Conservation (phyloP, 2,329 filamentous ascomycete genomes). For the Phialocephala sp. region DNA sequence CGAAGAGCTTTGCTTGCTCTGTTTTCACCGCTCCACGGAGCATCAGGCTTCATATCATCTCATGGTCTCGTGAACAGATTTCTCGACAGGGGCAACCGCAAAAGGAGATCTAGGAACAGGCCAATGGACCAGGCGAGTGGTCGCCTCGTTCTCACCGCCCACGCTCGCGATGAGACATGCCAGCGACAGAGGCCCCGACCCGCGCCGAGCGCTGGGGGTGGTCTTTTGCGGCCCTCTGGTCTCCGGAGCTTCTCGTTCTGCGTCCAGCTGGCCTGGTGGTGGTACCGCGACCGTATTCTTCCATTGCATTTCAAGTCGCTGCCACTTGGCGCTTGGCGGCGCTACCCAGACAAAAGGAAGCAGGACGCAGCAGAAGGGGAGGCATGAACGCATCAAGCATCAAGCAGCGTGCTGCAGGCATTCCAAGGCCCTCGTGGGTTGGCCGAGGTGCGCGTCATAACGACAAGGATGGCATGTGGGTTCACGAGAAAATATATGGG, state of each 20-base stretch:
- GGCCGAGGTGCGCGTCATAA: conserved; percentile 8
- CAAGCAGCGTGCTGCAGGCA: conserved; percentile 3
- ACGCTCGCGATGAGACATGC: not conserved
- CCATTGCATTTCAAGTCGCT: not conserved
- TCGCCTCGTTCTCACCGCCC: conserved; percentile 6
- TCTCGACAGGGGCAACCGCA: conserved; percentile 16
- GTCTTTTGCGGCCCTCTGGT: not conserved
- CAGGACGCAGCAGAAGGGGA: not conserved
- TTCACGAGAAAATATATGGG: not conserved
- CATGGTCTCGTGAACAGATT: conserved; percentile 24
- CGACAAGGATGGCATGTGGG: not conserved
- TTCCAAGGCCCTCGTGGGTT: conserved; percentile 9
- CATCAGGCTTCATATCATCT: conserved; percentile 15
- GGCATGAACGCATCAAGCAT: not conserved
- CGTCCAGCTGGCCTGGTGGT: not conserved
- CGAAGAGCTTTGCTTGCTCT: not conserved
- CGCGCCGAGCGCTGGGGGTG: not conserved
- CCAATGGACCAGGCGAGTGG: not conserved
- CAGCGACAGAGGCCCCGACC: conserved; percentile 3
- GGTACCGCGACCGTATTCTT: not conserved
- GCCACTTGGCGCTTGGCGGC: not conserved
- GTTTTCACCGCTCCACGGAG: conserved; percentile 21
- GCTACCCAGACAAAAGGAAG: not conserved
- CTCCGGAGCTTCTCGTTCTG: not conserved
- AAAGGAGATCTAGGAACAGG: too few relatives aligned